These are phyloP conservation scores for Neoscytalidium dimidiatum DNA, from an alignment of 2,329 filamentous ascomycete genomes.

Conservation along the genomic window DNA sequence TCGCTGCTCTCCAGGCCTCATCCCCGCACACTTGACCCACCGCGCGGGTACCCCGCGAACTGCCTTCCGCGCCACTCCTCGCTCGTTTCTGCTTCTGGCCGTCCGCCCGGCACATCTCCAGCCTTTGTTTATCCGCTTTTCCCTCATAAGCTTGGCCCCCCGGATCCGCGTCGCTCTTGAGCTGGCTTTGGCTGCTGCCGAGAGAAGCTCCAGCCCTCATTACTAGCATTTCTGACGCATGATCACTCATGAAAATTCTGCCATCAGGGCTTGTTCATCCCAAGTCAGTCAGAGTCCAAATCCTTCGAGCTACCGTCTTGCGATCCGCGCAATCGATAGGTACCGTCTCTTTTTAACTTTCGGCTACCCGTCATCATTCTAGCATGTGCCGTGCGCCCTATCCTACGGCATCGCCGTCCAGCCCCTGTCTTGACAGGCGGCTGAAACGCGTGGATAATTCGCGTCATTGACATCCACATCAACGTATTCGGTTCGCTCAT, in stretches of 20 bases:
- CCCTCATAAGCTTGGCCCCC: neutral
- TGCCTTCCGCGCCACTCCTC: neutral
- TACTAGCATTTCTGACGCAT: too few species aligned
- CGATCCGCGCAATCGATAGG: too few species aligned
- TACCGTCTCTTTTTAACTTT: neutral
- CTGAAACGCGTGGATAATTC: neutral
- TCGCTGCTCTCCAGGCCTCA: neutral
- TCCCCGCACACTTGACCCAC: conserved; percentile 4
- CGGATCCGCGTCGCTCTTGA: neutral
- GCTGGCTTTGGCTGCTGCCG: neutral
- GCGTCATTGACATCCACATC: neutral
- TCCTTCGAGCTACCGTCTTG: too few species aligned
- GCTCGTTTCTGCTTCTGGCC: neutral
- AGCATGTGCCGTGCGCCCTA: neutral
- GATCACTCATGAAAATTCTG: too few species aligned
- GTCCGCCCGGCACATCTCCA: neutral
- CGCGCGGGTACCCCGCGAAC: conserved; percentile 5
- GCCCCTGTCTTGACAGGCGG: neutral
- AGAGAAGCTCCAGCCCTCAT: too few species aligned
- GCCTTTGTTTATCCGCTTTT: neutral
- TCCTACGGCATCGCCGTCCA: neutral
- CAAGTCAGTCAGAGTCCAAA: too few species aligned
- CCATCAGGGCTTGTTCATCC: too few species aligned
- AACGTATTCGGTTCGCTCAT: too few species aligned
- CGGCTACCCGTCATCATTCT: neutral